Conservation (phyloP, 2,329 filamentous ascomycete genomes). For the Fusarium pseudonygamai region DNA sequence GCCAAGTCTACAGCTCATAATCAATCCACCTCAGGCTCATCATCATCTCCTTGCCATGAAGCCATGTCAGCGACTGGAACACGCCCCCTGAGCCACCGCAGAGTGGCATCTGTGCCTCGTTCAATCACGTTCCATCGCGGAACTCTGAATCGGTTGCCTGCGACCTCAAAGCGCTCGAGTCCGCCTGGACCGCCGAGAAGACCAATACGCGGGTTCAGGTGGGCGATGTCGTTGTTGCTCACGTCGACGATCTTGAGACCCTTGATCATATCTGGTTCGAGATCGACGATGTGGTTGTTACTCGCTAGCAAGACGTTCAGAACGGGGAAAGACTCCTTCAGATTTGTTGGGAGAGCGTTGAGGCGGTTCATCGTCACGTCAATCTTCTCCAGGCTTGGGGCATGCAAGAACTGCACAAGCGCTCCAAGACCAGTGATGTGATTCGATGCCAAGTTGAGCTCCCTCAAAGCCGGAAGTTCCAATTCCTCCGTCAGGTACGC, state of each 20-base stretch:
- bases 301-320: conserved; percentile 76
- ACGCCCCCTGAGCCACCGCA: conserved; percentile 82
- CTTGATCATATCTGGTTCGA: conserved; percentile 76
- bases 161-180: conserved; percentile 76
- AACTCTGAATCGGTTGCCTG: conserved; percentile 87
- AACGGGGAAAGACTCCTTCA: conserved; percentile 74
- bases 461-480: conserved; percentile 76
- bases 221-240: conserved; percentile 85
- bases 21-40: conserved; percentile 46
- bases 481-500: conserved; percentile 73
- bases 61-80: conserved; percentile 72
- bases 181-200: conserved; percentile 72
- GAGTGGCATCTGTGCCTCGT: conserved; percentile 84
- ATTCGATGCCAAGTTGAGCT: conserved; percentile 80
- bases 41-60: conserved; percentile 61
- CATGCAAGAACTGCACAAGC: conserved; percentile 72
- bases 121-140: conserved; percentile 86
- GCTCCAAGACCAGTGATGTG: conserved; percentile 76
- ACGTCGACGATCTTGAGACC: conserved; percentile 74
- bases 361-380: conserved; percentile 88
- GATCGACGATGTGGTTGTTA: conserved; percentile 80
- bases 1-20: neutral
- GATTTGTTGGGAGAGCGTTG: conserved; percentile 68
- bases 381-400: conserved; percentile 78
- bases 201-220: conserved; percentile 82